Percentiles rank a stretch among this genome's conserved stretches.
These are phyloP conservation scores for Posidonia oceanica DNA, from an alignment of 116 monocot species.

Conservation along the genomic window DNA sequence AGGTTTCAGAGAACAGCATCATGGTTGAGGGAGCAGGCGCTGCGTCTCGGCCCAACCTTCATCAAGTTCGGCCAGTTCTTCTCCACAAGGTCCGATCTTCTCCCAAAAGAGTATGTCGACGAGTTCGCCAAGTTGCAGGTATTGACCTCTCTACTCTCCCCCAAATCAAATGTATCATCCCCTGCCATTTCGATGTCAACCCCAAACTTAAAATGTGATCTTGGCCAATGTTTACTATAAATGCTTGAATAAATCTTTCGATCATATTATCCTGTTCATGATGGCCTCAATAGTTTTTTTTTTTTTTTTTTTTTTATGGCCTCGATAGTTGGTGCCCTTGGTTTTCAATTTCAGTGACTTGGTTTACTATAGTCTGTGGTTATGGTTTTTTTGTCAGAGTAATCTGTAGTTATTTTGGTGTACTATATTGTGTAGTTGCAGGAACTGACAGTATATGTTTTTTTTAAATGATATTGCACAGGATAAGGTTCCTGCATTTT, in stretches of 20 bases:
- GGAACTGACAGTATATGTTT: neutral
- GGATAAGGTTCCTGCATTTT: slow-evolving; percentile 97
- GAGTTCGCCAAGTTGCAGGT: slow-evolving; percentile 94
- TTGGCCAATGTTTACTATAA: too few species aligned
- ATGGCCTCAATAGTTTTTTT: too few species aligned
- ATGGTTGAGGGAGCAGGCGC: slow-evolving; percentile 73
- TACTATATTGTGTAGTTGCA: neutral
- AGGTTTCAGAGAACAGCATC: slow-evolving; percentile 65
- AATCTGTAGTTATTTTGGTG: neutral
- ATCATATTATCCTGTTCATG: too few species aligned
- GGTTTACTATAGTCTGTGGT: too few species aligned
- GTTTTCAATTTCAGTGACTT: too few species aligned
- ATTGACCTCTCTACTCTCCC: slow-evolving; percentile 1
- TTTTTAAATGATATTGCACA: slow-evolving; percentile 5
- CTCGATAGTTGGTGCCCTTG: too few species aligned
- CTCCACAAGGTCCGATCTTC: slow-evolving; percentile 91
- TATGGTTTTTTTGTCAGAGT: too few species aligned
- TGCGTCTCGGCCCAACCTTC: slow-evolving; percentile 92
- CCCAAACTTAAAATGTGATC: too few species aligned
- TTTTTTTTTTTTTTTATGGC: too few species aligned
- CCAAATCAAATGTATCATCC: too few species aligned
- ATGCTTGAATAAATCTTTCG: too few species aligned
- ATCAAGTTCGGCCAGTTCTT: slow-evolving; percentile 88
- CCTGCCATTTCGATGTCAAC: neutral
- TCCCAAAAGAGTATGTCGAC: slow-evolving; percentile 84